Percentiles rank a stretch among this genome's conserved stretches.
These are phyloP conservation scores for Tripterygium wilfordii DNA, from an alignment of 177 flowering plant genomes.

Conservation along the genomic window DNA sequence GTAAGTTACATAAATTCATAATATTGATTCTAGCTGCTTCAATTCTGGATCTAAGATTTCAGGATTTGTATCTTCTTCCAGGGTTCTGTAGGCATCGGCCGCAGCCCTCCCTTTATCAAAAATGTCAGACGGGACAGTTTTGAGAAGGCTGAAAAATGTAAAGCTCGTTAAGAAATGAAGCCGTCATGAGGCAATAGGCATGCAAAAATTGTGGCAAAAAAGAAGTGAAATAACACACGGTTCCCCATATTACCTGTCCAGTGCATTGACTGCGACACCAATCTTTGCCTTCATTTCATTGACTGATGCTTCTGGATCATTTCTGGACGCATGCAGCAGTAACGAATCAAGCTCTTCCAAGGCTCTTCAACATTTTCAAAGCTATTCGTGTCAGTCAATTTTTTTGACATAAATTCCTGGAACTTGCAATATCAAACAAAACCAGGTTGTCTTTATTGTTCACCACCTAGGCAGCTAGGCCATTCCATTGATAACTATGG, in stretches of 20 bases:
- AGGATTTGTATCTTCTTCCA: conserved; percentile 28
- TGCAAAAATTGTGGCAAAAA: neutral
- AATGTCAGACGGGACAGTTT: conserved; percentile 71
- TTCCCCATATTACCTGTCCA: conserved; percentile 76
- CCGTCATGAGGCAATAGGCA: neutral
- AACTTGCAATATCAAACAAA: no score
- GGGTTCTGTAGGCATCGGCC: conserved; percentile 62
- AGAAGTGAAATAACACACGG: neutral
- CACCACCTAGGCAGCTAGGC: no score
- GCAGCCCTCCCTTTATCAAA: conserved; percentile 65
- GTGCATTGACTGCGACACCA: conserved; percentile 42
- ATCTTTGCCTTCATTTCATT: conserved; percentile 67
- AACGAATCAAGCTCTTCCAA: conserved; percentile 87
- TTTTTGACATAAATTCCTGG: no score
- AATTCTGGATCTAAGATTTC: conserved; percentile 54
- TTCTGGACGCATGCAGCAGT: conserved; percentile 76
- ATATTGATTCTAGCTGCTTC: conserved; percentile 62
- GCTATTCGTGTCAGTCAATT: no score
- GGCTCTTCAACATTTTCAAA: conserved; percentile 38
- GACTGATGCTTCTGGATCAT: conserved; percentile 50
- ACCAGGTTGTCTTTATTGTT: no score
- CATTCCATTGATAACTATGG: no score
- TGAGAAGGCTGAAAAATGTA: conserved; percentile 52
- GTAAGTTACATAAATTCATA: conserved; percentile 30
- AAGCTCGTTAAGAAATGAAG: neutral